Evolutionary conservation across 192 early-diverging fungal species (phyloP), one percentile per base, ranked within the genome.

Genomic region (Podochytrium sp.): DNA sequence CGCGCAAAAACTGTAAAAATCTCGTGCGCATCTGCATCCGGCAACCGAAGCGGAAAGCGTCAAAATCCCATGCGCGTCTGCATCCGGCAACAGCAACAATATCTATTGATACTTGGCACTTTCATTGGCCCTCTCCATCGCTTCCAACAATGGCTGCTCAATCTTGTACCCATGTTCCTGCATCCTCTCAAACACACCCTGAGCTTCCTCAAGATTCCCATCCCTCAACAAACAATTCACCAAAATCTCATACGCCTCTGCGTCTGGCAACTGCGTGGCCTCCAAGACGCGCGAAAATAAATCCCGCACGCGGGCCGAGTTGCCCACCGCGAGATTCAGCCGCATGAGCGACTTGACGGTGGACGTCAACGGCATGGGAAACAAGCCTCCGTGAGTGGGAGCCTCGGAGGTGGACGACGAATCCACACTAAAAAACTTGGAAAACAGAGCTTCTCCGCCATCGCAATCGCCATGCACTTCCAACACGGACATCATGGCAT

Each of bases 261-360:
- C 56, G 38, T 71, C 69, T 14, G 40, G 32, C 52, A 71, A 1
- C 30, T 71, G 69, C 23, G 69, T 71, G 3, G 6, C 66, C 38
- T 29, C 33, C 14, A 41, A 47, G 4, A 20, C 37, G 6, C 32
- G 6, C 1, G 53, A n/a, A 43, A 59, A 71, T 40, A 71, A 30
- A 10, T 71, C 55, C 32, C n/a, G 10, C 1, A 71, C 69, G 5
- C 69, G 69, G 4, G 23, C 35, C 30, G 38, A 55, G 37, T 71
- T 71, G 5, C 69, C 69, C 6, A 56, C 56, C 4, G 39, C 33
- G 5, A 43, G 52, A 39, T 71, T 57, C 55, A 71, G 34, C 2
- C 56, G 53, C 69, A 71, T 71, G 10, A 71, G 56, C 23, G 69
- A 57, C 32, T 71, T 71, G 16, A 71, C 12, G 0, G 69, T 71